phyloP scores from a whole-genome alignment of 2,329 filamentous ascomycete species.

The Trichophyton rubrum region DNA sequence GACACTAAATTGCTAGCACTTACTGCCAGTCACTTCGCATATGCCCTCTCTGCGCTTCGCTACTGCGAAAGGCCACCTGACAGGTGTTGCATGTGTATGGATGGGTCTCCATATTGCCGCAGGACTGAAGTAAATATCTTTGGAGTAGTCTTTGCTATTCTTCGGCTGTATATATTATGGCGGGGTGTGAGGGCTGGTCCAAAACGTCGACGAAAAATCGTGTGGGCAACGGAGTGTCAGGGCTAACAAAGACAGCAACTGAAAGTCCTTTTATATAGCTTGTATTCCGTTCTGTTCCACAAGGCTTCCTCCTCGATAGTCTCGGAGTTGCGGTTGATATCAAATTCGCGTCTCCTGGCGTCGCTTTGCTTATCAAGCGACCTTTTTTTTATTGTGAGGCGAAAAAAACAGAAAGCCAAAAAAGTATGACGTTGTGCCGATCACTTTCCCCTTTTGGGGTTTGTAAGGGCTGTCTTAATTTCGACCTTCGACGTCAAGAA shows the following conservation, averaged over 20 bases:
- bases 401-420: not conserved
- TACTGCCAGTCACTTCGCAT: conserved; percentile 99
- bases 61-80: conserved; percentile 88
- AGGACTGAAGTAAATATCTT: not conserved
- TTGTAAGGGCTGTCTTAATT: not conserved
- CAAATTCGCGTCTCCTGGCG: not conserved
- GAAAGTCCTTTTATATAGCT: not conserved
- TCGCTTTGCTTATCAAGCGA: not conserved
- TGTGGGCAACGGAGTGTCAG: not conserved
- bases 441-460: not conserved
- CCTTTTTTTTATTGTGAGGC: not conserved
- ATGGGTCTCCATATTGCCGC: conserved; percentile 42
- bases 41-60: conserved; percentile 82
- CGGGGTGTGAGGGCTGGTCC: not conserved
- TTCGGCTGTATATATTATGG: not conserved
- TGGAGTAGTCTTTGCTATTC: not conserved
- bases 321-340: not conserved
- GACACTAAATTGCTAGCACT: conserved; percentile 32
- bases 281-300: not conserved
- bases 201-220: not conserved
- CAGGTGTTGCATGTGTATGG: conserved; percentile 98
- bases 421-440: not conserved
- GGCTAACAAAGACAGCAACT: not conserved
- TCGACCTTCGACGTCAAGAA: not conserved
- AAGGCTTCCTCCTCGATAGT: not conserved